Evolutionary conservation across 805 yeast genomes (phyloP).

Genomic region (Scheffersomyces lignosus): DNA sequence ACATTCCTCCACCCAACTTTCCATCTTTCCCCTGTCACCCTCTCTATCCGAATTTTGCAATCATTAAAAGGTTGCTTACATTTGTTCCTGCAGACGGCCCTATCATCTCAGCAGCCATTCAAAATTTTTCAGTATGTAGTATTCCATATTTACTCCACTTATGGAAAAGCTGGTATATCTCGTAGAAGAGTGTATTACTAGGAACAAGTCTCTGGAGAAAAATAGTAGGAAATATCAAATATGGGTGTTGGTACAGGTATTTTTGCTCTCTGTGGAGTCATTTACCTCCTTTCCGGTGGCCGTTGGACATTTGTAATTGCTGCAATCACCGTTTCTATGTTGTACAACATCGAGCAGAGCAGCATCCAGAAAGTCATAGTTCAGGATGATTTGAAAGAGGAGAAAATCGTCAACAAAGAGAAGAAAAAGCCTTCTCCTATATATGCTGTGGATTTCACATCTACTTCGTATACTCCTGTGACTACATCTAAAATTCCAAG

Average conservation of each 20-base stretch:
- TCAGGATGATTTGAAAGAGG: background rate
- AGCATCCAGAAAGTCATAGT: background rate
- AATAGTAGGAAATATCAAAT: no score
- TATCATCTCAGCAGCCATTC: no score
- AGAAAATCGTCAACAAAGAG: slow-evolving; percentile 1
- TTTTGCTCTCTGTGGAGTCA: slow-evolving; percentile 20
- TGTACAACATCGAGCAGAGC: background rate
- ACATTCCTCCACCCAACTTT: no score
- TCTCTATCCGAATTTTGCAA: no score
- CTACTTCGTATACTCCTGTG: slow-evolving; percentile 28
- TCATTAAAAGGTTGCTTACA: no score
- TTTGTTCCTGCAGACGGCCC: no score
- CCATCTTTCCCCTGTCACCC: no score
- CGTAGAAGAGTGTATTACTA: no score
- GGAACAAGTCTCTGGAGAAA: no score
- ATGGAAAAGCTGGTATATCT: no score
- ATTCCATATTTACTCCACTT: no score
- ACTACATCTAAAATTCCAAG: slow-evolving; percentile 18
- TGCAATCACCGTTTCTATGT: slow-evolving; percentile 7
- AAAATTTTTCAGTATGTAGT: no score
- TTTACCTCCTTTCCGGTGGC: slow-evolving; percentile 43
- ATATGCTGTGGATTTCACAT: slow-evolving; percentile 44
- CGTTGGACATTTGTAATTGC: slow-evolving; percentile 34
- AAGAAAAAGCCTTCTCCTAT: slow-evolving; percentile 29
- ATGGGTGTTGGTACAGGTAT: slow-evolving; percentile 11